Base-by-base conservation (phyloP, 2,329 filamentous ascomycete genomes). In the Plenodomus lindquistii region DNA sequence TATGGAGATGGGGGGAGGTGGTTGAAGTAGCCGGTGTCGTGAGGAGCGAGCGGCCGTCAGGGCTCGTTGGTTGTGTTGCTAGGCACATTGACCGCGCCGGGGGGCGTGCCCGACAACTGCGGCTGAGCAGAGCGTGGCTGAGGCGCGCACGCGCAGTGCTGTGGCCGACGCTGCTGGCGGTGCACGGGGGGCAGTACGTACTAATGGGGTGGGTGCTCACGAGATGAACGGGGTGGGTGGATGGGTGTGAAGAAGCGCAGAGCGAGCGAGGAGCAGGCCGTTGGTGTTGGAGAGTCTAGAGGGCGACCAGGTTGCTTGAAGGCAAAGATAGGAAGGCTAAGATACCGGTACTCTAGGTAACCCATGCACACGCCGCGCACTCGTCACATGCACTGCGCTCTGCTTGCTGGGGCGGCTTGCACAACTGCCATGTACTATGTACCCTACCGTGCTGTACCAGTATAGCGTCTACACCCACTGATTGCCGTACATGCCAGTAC, bases 21-120 rank as follows among this genome's bases (percentile, higher is more conserved):
- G 54, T 66, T 65, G 68, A 67, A 63, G 65, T 69, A 40, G 41
- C 40, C 40, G 16, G 42, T 45, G 60, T 58, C 29, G 52, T 54
- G 45, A 40, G 54, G 59, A 61, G 57, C 59, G 39, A 57, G 48
- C 50, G 56, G 48, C 55, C 57, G 52, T 45, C 51, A 50, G 44
- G 37, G 44, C 38, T 44, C 27, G 27, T 31, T 31, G n/a, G n/a
- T n/a, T n/a, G n/a, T n/a, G 46, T 42, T 51, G 57, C 61, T 57
- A 50, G 50, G 59, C 57, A 54, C 52, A 42, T 49, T 37, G 54
- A 39, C 44, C 54, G 42, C 54, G 36, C 46, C 38, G 37, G 47
- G 50, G 54, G 54, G 42, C 54, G 50, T 53, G 52, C 52, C 42
- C 16, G 52, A n/a, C 52, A 50, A 43, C 49, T 49, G 52, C 49